A percentile compares a stretch with the other conserved stretches of the same genome.
phyloP scores from a whole-genome alignment of 2,329 filamentous ascomycete genomes.

The Zopfia rhizophila region DNA sequence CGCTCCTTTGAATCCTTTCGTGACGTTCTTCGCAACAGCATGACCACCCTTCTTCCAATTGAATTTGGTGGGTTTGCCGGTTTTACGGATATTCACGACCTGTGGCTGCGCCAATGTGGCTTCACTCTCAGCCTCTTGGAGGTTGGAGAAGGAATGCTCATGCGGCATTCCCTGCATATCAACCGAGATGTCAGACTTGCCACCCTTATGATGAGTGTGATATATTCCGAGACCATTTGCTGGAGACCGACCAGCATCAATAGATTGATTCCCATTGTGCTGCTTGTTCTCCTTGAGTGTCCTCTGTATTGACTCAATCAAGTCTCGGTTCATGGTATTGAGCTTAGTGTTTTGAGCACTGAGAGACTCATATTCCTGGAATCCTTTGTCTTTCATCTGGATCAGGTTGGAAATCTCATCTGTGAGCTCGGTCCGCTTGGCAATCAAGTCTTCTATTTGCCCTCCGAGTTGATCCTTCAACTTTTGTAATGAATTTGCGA shows the following conservation, averaged over 20 bases:
- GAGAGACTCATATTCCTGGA: slow-evolving; percentile 94
- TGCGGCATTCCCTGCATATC: slow-evolving; percentile 52
- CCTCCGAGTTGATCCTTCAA: slow-evolving; percentile 82
- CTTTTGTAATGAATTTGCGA: slow-evolving; percentile 69
- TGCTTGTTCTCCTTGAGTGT: slow-evolving; percentile 81
- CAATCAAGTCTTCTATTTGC: slow-evolving; percentile 88
- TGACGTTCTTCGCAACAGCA: slow-evolving; percentile 91
- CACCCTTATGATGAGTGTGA: slow-evolving; percentile 47
- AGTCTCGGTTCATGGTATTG: slow-evolving; percentile 92
- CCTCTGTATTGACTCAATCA: slow-evolving; percentile 93
- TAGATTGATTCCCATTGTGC: slow-evolving; percentile 59
- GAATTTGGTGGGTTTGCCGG: slow-evolving; percentile 91
- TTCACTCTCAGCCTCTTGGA: slow-evolving; percentile 72
- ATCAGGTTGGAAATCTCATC: slow-evolving; percentile 87
- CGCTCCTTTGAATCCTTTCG: slow-evolving; percentile 92
- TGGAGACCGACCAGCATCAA: slow-evolving; percentile 54
- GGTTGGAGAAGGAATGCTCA: slow-evolving; percentile 53
- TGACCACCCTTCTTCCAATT: slow-evolving; percentile 99
- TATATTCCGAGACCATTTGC: slow-evolving; percentile 74
- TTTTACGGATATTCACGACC: slow-evolving; percentile 90
- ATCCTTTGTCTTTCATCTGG: slow-evolving; percentile 88
- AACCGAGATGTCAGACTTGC: slow-evolving; percentile 51
- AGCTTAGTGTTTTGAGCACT: slow-evolving; percentile 95
- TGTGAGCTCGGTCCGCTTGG: slow-evolving; percentile 82
- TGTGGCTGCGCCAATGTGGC: slow-evolving; percentile 78